Conservation (phyloP, 805 yeast genomes). For the Metschnikowia noctiluminum region DNA sequence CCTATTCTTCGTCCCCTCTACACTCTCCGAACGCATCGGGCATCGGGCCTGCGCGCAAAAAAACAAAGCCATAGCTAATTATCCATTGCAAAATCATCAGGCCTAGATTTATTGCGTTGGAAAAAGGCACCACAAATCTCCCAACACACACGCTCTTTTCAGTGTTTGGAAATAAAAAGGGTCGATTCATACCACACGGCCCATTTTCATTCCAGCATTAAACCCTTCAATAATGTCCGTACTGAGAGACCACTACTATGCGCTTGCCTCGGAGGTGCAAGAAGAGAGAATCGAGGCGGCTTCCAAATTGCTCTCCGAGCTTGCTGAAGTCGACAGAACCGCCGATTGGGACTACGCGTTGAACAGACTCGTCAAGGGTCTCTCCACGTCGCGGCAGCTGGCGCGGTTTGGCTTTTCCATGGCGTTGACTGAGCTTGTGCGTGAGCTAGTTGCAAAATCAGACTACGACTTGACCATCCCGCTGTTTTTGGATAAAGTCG, state of each 20-base stretch:
- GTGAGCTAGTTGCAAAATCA: slow-evolving; percentile 30
- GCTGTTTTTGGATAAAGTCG: slow-evolving; percentile 37
- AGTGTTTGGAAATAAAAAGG: too few species aligned
- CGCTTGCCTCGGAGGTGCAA: slow-evolving; percentile 72
- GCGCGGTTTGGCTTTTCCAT: slow-evolving; percentile 87
- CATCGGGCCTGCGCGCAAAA: too few species aligned
- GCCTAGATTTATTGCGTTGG: too few species aligned
- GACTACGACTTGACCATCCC: slow-evolving; percentile 32
- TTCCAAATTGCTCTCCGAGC: slow-evolving; percentile 57
- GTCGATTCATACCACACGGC: too few species aligned
- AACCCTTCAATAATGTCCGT: slow-evolving; percentile 39
- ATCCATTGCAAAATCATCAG: too few species aligned
- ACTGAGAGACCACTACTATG: slow-evolving; percentile 72
- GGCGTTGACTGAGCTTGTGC: slow-evolving; percentile 70
- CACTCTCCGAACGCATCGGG: too few species aligned
- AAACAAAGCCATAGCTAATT: too few species aligned
- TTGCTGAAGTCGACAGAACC: slow-evolving; percentile 38
- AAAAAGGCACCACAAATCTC: too few species aligned
- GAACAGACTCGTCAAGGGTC: slow-evolving; percentile 73
- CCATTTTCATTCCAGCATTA: too few species aligned
- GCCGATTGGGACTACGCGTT: slow-evolving; percentile 82
- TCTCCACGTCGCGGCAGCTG: slow-evolving; percentile 75
- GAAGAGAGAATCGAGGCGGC: slow-evolving; percentile 74
- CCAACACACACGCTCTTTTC: too few species aligned
- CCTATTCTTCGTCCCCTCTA: too few species aligned